Evolutionary conservation across 768 basidiomycete genomes (phyloP).

Genomic region (Boletus coccyginus): DNA sequence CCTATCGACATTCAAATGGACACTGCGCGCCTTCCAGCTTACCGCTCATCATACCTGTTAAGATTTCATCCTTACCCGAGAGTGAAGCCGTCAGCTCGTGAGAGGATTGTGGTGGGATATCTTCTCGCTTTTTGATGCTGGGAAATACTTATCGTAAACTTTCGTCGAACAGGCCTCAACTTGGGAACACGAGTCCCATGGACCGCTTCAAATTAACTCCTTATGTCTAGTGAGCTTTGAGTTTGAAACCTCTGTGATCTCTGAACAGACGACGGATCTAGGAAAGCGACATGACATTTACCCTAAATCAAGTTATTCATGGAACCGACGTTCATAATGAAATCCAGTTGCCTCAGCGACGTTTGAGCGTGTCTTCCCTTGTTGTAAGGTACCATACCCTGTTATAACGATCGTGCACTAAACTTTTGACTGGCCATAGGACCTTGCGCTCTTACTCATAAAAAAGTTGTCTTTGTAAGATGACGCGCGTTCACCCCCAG

Average conservation of each 20-base stretch:
- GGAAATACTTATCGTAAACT: conserved; percentile 5
- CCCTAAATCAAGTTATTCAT: conserved; percentile 7
- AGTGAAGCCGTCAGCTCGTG: conserved; percentile 17
- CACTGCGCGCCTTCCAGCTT: conserved; percentile 14
- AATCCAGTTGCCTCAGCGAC: conserved; percentile 4
- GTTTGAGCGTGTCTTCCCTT: conserved; percentile 20
- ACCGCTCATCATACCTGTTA: conserved; percentile 29
- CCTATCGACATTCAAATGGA: conserved; percentile 15
- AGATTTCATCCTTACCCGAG: conserved; percentile 32
- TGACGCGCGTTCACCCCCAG: not conserved
- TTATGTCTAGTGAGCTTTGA: conserved; percentile 1
- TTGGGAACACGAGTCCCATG: not conserved
- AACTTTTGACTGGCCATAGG: conserved; percentile 15
- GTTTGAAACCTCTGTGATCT: not conserved
- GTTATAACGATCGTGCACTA: not conserved
- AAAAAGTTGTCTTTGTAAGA: conserved; percentile 2
- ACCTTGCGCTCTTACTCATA: conserved; percentile 19
- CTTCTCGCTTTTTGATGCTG: conserved; percentile 5
- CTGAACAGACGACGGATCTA: conserved; percentile 6
- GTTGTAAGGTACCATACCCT: conserved; percentile 11
- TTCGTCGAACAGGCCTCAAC: conserved; percentile 9
- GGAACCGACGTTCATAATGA: not conserved
- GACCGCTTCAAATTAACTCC: not conserved
- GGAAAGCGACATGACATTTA: conserved; percentile 2
- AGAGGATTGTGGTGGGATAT: conserved; percentile 24